Percentiles rank a stretch among this genome's conserved stretches.
These are phyloP conservation scores for Pythium coloratum DNA, from an alignment of 352 stramenopile genomes.

Conservation along the genomic window DNA sequence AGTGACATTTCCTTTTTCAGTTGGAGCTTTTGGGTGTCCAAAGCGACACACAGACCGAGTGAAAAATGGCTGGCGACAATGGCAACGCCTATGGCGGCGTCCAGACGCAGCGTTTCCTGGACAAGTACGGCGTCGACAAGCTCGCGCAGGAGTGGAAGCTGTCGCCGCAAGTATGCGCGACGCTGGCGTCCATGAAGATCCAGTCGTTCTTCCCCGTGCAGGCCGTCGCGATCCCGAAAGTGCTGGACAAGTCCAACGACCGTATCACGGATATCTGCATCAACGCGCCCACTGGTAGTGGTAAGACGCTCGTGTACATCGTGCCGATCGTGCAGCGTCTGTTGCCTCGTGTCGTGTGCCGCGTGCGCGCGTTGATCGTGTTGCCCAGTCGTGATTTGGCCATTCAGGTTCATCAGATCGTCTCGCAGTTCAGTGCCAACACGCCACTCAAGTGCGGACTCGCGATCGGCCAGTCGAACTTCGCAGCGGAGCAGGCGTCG, in stretches of 20 bases:
- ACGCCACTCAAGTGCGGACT: slow-evolving; percentile 89
- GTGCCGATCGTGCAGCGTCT: slow-evolving; percentile 95
- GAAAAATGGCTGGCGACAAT: slow-evolving; percentile 23
- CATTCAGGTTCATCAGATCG: slow-evolving; percentile 85
- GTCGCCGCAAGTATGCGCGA: slow-evolving; percentile 39
- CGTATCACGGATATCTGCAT: slow-evolving; percentile 95
- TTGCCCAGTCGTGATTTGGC: slow-evolving; percentile 96
- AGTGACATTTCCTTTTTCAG: background rate
- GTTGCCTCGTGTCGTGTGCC: slow-evolving; percentile 68
- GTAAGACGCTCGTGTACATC: slow-evolving; percentile 98
- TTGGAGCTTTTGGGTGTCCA: background rate
- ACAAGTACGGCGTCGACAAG: slow-evolving; percentile 68
- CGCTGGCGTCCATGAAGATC: slow-evolving; percentile 53
- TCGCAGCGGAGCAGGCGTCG: slow-evolving; percentile 71
- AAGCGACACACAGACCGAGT: background rate
- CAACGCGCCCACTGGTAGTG: slow-evolving; percentile 95
- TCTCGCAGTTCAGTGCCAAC: slow-evolving; percentile 55
- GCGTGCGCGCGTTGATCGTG: slow-evolving; percentile 94
- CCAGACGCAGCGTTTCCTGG: slow-evolving; percentile 45
- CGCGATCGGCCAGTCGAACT: slow-evolving; percentile 91
- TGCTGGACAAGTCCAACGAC: slow-evolving; percentile 84
- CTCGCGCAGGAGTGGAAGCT: slow-evolving; percentile 55
- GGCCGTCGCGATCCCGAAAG: slow-evolving; percentile 90
- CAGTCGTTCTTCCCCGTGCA: slow-evolving; percentile 95
- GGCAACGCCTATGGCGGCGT: slow-evolving; percentile 24